phyloP scores from a whole-genome alignment of 768 basidiomycete species.

The Tylopilus balloui region DNA sequence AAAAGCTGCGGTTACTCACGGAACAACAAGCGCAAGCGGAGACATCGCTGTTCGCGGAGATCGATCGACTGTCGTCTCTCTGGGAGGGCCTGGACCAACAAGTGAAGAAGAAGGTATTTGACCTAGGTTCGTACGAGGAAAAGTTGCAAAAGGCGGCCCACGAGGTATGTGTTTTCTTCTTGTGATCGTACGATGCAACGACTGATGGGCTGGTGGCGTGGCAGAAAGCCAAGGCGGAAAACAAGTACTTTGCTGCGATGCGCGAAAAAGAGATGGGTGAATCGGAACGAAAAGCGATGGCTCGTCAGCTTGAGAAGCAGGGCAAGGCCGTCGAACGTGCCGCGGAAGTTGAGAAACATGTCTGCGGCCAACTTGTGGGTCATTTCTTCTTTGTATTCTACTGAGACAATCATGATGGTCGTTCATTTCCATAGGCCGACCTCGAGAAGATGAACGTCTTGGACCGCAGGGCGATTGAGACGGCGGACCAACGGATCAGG shows the following conservation, averaged over 20 bases:
- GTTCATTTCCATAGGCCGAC: conserved; percentile 26
- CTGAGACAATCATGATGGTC: not conserved
- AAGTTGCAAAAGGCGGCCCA: conserved; percentile 56
- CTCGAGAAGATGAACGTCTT: conserved; percentile 44
- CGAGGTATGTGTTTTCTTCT: conserved; percentile 52
- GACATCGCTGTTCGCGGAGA: conserved; percentile 72
- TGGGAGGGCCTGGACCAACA: conserved; percentile 85
- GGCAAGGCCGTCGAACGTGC: conserved; percentile 61
- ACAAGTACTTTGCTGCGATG: conserved; percentile 90
- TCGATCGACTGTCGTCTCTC: conserved; percentile 79
- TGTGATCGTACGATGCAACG: not conserved
- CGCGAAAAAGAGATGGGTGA: conserved; percentile 84
- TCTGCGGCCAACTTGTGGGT: conserved; percentile 35
- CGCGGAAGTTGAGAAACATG: conserved; percentile 56
- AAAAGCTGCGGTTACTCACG: conserved; percentile 56
- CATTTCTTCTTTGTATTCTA: not conserved
- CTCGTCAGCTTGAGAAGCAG: conserved; percentile 55
- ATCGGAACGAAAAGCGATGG: conserved; percentile 62
- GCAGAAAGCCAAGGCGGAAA: conserved; percentile 94
- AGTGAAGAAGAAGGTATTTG: conserved; percentile 80
- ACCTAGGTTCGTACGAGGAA: conserved; percentile 66
- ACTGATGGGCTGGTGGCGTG: not conserved
- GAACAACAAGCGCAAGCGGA: conserved; percentile 66
- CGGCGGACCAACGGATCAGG: conserved; percentile 26
- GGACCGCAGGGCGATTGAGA: conserved; percentile 30